Base-by-base conservation (phyloP, 441 rosid species). In the Flueggea neowawraea region DNA sequence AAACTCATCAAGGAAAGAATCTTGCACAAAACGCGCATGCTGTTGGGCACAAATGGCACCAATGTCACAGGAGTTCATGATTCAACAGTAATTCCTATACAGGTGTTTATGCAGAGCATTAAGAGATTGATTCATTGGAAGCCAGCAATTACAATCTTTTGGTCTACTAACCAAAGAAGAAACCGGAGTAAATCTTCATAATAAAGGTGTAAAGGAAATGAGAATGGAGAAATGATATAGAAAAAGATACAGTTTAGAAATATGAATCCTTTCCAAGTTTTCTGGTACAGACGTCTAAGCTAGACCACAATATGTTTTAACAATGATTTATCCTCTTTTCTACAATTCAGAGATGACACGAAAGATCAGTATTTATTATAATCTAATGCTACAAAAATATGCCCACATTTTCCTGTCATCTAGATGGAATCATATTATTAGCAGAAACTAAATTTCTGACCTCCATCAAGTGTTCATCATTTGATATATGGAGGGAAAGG, bases 381-480 rank as follows among this genome's bases (percentile, higher is more conserved):
- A 49, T 66, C 77, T 75, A 75, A 64, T 43, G 53, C 73, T 61
- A 74, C 54, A 16, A 64, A 16, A 55, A 60, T 64, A 53, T 14
- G 32, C 39, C 22, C 51, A 43, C 31, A 54, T 67, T 62, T 61
- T 73, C 68, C 56, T 28, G 64, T 62, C 67, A 71, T 62, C 67
- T 71, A 61, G 70, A 56, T 45, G 67, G 60, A 51, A 47, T 16
- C 16, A 31, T 65, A 51, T 62, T 60, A 56, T 48, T 31, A 61
- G 69, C 52, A 56, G 88, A 75, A 62, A 71, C 76, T 80, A 87
- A 76, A 58, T 78, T 86, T 80, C 82, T 87, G 78, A 91, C 70
- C 84, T 80, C 83, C 77, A 61, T 73, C 85, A 87, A 80, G 78
- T 89, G 90, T 76, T 86, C 95, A 73, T 86, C 89, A 67, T 80